Evolutionary conservation across 352 stramenopile genomes (phyloP), one percentile per base, ranked within the genome.

Genomic region (Elongisporangium undulatum): DNA sequence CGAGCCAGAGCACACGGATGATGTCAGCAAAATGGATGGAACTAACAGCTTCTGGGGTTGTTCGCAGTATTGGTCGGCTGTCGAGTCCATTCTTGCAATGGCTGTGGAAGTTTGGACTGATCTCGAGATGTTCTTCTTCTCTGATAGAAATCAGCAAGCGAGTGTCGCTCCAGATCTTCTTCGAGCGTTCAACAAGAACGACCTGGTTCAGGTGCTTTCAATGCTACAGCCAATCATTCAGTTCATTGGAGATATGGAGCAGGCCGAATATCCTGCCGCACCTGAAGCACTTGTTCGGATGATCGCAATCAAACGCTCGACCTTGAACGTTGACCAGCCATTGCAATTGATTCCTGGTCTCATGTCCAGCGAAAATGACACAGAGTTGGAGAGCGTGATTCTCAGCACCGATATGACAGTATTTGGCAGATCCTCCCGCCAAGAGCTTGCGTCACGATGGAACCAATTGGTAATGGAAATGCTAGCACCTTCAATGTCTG

Each of bases 361-460:
- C 22, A 41, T 22, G 4, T 24, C n/a, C n/a, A n/a, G 21, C 17
- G 23, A 49, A 6, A 15, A 6, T 2, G 49, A 19, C 16, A 13
- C 45, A 1, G 51, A 48, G 15, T 23, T 49, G 12, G n/a, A 53
- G 19, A 21, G 21, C 20, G 19, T 21, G 6, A n/a, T 66, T 21
- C 48, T 41, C 8, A 55, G 49, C 19, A 22, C 55, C 2, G 13
- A 62, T 7, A 3, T 66, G 24, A 58, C 60, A 5, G 7, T 20
- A 10, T 66, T 66, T 50, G 38, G 54, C 2, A 51, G 54, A 15
- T 24, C 50, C 21, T 49, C 62, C 7, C 60, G 49, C 17, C 48
- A 62, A 24, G 60, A 66, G 49, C 12, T 66, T 2, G 19, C 60
- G 13, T 24, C 34, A 24, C 57, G 56, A 19, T 67, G 61, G 61